Evolutionary conservation across 1,284 basidiomycete species (phyloP).

Genomic region (Cerrena zonata): DNA sequence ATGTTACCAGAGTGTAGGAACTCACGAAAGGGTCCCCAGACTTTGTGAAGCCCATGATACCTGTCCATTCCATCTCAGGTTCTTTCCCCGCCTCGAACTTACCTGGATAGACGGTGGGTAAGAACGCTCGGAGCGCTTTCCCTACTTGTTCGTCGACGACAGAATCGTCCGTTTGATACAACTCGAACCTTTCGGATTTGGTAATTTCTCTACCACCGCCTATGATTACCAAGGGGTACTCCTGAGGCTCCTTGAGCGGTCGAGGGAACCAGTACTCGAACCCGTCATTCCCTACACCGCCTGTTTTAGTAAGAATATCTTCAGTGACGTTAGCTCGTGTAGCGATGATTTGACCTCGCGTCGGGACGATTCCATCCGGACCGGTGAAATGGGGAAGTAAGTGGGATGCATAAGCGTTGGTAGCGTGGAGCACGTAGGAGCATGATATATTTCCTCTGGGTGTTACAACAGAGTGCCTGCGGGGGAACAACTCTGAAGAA

Average conservation of each 20-base stretch:
- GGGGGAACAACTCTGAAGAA: conserved; percentile 10
- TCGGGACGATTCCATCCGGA: conserved; percentile 56
- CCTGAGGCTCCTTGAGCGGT: conserved; percentile 31
- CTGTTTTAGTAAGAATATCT: conserved; percentile 26
- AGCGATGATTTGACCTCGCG: conserved; percentile 70
- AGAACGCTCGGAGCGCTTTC: conserved; percentile 46
- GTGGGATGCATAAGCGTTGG: conserved; percentile 72
- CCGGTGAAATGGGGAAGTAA: conserved; percentile 57
- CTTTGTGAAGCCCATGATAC: conserved; percentile 76
- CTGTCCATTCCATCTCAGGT: conserved; percentile 77
- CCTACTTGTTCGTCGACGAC: conserved; percentile 45
- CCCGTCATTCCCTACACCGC: conserved; percentile 37
- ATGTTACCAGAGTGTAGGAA: no score
- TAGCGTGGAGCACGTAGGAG: conserved; percentile 69
- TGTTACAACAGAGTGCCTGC: conserved; percentile 51
- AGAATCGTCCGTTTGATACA: conserved; percentile 58
- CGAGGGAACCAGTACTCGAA: conserved; percentile 79
- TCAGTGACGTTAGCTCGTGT: conserved; percentile 43
- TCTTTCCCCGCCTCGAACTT: conserved; percentile 41
- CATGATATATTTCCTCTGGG: conserved; percentile 55
- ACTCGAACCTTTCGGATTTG: conserved; percentile 45
- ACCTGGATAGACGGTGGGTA: conserved; percentile 56
- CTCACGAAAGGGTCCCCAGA: conserved; percentile 65
- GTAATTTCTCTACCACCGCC: conserved; percentile 62
- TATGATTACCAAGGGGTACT: conserved; percentile 60